Base-by-base conservation (phyloP, 495 filamentous ascomycete genomes). In the Hypoxylon subgilvum region DNA sequence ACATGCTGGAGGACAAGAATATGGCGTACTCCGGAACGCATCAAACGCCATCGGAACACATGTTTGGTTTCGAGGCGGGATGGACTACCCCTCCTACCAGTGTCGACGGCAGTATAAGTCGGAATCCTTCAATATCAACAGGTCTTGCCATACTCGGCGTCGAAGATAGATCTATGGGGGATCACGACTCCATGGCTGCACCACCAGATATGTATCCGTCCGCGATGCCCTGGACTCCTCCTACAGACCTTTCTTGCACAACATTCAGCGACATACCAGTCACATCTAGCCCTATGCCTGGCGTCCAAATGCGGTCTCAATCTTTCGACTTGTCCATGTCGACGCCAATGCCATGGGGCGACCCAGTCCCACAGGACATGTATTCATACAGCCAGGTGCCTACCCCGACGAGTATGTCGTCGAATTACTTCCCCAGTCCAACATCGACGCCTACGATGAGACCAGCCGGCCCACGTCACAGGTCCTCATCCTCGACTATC, bases 391-490 rank as follows among this genome's bases (percentile, higher is more conserved):
- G 63, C 22, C 74, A 70, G 38, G 57, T 72, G 9, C 69, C 46
- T 0, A 71, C 67, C 1, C 69, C 72, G 5, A 61, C 64, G 28
- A 67, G 61, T 58, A 63, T 72, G 50, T 41, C 64, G 4, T 61
- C 64, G 4, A 71, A 61, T 28, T 74, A 73, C 49, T 74, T 75
- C 36, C 68, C 74, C 14, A 75, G 68, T 34, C 73, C 72, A n/a
- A 65, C 62, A 18, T 50, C 66, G 3, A 72, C 70, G 17, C 73
- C 74, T 7, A 68, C 69, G 12, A 62, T 69, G 36, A 58, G 68
- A 18, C 49, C 68, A 31, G 36, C 56, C 6, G 66, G 56, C 19
- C 63, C 67, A 16, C 66, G 70, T 14, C 66, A 74, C 0, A 70
- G 73, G 39, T 63, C 69, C 30, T 52, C 69, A 2, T 68, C 69